Conservation (phyloP, 371 early-diverging fungal species). For the Capillidium heterosporum region DNA sequence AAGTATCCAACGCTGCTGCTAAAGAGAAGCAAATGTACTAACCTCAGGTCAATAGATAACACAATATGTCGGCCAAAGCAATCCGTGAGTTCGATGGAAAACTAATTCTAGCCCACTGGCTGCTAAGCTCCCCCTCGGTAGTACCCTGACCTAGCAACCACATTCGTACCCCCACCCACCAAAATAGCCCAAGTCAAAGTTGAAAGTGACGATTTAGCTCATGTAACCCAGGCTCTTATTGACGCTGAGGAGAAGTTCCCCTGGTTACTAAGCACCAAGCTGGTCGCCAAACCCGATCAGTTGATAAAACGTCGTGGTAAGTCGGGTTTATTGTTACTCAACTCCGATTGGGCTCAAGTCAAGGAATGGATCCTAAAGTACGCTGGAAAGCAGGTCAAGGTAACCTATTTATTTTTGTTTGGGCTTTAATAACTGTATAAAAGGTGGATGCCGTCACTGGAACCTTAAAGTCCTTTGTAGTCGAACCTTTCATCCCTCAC, state of each 20-base stretch:
- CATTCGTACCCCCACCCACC: constrained; percentile 47
- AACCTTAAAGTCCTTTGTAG: constrained; percentile 76
- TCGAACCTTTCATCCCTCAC: constrained; percentile 94
- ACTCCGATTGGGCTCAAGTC: constrained; percentile 70
- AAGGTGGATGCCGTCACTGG: constrained; percentile 75
- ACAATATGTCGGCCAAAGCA: constrained; percentile 82
- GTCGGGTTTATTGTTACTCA: constrained; percentile 77
- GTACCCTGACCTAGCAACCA: constrained; percentile 18
- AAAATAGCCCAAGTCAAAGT: constrained; percentile 65
- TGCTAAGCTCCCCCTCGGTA: constrained; percentile 44
- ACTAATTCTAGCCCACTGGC: constrained; percentile 74
- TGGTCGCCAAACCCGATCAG: constrained; percentile 95
- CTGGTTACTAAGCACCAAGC: constrained; percentile 62
- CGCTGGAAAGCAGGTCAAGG: constrained; percentile 69
- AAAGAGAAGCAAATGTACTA: too few relatives aligned
- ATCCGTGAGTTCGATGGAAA: constrained; percentile 96
- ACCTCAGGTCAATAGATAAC: too few relatives aligned
- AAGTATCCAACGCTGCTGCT: too few relatives aligned
- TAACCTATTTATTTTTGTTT: constrained; percentile 15
- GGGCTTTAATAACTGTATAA: constrained; percentile 1
- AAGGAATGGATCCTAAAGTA: constrained; percentile 75
- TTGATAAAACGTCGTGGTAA: constrained; percentile 94
- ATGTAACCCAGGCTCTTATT: constrained; percentile 17
- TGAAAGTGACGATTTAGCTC: constrained; percentile 16
- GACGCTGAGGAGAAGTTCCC: constrained; percentile 56